A percentile compares a stretch with the other conserved stretches of the same genome.
phyloP scores from a whole-genome alignment of 2,329 filamentous ascomycete species.

The Colletotrichum truncatum region DNA sequence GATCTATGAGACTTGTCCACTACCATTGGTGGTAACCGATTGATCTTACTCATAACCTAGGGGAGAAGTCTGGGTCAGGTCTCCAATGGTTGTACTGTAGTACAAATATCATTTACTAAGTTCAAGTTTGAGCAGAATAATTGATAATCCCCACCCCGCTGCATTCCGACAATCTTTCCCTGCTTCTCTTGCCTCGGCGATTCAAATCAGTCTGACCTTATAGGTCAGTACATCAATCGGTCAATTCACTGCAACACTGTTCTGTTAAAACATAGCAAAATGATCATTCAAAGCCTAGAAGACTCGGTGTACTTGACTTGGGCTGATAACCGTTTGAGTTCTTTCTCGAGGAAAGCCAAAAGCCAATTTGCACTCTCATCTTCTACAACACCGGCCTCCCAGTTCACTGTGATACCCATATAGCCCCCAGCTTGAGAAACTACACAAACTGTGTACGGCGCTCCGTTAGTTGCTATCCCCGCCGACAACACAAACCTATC shows the following conservation, averaged over 20 bases:
- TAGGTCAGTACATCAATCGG: background rate
- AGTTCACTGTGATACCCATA: constrained; percentile 1
- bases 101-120: background rate
- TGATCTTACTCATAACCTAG: background rate
- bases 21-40: background rate
- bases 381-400: background rate
- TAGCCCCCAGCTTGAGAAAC: background rate
- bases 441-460: background rate
- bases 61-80: rapidly evolving
- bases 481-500: background rate
- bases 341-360: background rate
- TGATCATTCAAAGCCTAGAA: background rate
- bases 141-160: background rate
- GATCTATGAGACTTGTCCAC: background rate
- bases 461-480: background rate
- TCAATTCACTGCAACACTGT: background rate
- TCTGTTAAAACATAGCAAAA: background rate
- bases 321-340: background rate
- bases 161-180: rapidly evolving
- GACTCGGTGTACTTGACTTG: background rate
- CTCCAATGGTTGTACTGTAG: background rate
- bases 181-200: background rate
- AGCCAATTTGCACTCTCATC: background rate
- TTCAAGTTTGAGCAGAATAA: background rate
- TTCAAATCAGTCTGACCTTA: background rate